A percentile compares a stretch with the other conserved stretches of the same genome.
These are phyloP conservation scores for Helianthus tuberosus DNA, from an alignment of 129 eudicot species.

Conservation along the genomic window DNA sequence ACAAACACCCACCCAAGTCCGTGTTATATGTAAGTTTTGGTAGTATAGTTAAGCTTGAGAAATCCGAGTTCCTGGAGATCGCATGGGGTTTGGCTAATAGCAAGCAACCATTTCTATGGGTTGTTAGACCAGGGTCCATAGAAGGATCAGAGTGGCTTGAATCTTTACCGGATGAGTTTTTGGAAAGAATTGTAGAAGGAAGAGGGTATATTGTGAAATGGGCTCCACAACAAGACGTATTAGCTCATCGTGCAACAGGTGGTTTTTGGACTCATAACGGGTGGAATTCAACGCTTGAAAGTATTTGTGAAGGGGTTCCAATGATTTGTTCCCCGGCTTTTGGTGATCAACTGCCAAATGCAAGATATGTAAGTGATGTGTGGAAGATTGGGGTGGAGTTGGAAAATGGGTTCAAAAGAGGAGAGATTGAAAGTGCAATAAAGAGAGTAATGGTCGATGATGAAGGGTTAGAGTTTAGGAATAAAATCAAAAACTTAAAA, in stretches of 20 bases:
- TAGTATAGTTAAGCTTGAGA: not conserved
- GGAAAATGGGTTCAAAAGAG: not conserved
- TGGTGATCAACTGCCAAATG: not conserved
- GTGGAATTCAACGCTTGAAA: not conserved
- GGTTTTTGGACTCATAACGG: not conserved
- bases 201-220: not conserved
- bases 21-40: not conserved
- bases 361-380: not conserved
- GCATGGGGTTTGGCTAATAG: conserved; percentile 3
- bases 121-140: not conserved
- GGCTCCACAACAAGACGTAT: conserved; percentile 3
- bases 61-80: not conserved
- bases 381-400: not conserved
- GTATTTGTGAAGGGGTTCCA: not conserved
- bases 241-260: not conserved
- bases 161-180: not conserved
- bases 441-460: not conserved
- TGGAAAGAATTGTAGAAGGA: not conserved
- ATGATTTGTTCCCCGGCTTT: not conserved
- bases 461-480: not conserved
- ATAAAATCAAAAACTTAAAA: not conserved
- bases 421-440: not conserved
- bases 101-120: not conserved
- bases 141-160: not conserved
- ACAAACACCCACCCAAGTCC: not conserved